Percentiles rank a stretch among this genome's conserved stretches.
Evolutionary conservation across 2,329 filamentous ascomycete genomes (phyloP).

Genomic region (Pseudogymnoascus sp.): DNA sequence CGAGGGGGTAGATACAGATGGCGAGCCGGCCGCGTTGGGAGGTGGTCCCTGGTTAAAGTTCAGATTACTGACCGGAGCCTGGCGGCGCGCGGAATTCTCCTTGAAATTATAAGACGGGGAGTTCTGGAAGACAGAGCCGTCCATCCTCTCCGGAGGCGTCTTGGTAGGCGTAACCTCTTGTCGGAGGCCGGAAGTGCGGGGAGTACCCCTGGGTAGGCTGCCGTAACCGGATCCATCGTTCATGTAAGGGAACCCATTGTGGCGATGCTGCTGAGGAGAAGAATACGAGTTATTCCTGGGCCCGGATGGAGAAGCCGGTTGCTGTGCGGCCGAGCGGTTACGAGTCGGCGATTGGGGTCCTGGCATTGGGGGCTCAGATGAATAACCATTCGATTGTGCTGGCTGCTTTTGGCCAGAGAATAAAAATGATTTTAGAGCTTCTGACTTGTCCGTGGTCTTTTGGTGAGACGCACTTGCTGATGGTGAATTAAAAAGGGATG

Average conservation of each 20-base stretch:
- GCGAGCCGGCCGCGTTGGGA: neutral
- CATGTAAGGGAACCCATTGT: constrained; percentile 14
- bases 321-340: neutral
- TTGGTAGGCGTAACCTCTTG: constrained; percentile 27
- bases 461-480: constrained; percentile 23
- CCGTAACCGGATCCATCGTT: constrained; percentile 16
- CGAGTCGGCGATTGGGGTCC: neutral
- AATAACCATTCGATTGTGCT: neutral
- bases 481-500: constrained; percentile 6
- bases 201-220: constrained; percentile 15
- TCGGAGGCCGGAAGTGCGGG: constrained; percentile 26
- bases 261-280: constrained; percentile 10
- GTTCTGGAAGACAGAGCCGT: neutral
- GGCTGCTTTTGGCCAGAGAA: constrained; percentile 33
- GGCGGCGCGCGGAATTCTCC: neutral
- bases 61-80: neutral
- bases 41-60: neutral
- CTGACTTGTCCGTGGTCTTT: constrained; percentile 32
- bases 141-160: constrained; percentile 19
- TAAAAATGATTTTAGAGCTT: constrained; percentile 50
- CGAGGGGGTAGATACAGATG: neutral
- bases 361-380: neutral
- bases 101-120: constrained; percentile 2
- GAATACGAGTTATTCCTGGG: neutral
- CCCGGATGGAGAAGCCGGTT: neutral